phyloP scores from a whole-genome alignment of 2,329 filamentous ascomycete genomes.

The Madurella mycetomatis region DNA sequence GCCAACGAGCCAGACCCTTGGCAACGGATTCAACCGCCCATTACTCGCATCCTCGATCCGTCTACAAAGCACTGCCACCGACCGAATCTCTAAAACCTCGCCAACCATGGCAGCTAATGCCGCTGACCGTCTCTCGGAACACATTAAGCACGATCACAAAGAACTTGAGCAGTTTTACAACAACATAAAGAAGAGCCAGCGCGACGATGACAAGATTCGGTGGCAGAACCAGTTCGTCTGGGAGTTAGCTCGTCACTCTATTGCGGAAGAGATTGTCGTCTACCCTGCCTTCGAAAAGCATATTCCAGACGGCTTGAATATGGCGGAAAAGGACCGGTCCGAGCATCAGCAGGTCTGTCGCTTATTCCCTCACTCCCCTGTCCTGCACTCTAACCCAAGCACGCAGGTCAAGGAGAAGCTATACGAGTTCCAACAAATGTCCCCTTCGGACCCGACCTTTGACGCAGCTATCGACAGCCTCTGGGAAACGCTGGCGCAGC shows the following conservation, averaged over 20 bases:
- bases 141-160: slow-evolving; percentile 36
- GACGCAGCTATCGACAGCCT: slow-evolving; percentile 29
- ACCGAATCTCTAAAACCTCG: not conserved
- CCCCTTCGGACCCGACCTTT: slow-evolving; percentile 38
- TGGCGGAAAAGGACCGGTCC: slow-evolving; percentile 45
- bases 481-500: slow-evolving; percentile 38
- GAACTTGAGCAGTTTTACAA: slow-evolving; percentile 35
- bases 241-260: slow-evolving; percentile 45
- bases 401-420: slow-evolving; percentile 48
- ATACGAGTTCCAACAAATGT: slow-evolving; percentile 45
- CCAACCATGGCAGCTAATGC: slow-evolving; percentile 5
- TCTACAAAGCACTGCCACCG: slow-evolving; percentile 4
- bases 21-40: not conserved
- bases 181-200: slow-evolving; percentile 35
- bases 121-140: slow-evolving; percentile 27
- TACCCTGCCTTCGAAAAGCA: slow-evolving; percentile 52
- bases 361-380: not conserved
- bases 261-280: slow-evolving; percentile 47
- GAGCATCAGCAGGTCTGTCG: slow-evolving; percentile 41
- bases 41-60: not conserved
- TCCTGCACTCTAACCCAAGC: not conserved
- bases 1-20: not conserved
- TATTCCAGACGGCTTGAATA: slow-evolving; percentile 38
- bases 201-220: slow-evolving; percentile 36
- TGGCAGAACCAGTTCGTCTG: slow-evolving; percentile 46